Conservation (phyloP, 176 grass and related monocot genomes). For the Carex cristatella region DNA sequence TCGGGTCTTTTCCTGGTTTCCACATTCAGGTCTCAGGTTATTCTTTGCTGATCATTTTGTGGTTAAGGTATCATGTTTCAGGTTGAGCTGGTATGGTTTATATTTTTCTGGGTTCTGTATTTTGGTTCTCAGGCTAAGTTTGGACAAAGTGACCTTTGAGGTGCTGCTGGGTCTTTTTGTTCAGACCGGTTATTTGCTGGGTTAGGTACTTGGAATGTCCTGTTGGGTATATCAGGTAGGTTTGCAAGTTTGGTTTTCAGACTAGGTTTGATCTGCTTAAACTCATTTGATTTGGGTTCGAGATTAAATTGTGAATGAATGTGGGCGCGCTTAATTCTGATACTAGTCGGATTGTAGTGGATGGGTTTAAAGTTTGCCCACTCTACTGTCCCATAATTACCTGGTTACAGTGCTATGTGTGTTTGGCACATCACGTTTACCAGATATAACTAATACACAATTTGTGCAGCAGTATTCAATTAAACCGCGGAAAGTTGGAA, state of each 20-base stretch:
- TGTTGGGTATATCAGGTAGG: not conserved
- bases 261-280: not conserved
- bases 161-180: not conserved
- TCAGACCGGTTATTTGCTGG: not conserved
- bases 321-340: not conserved
- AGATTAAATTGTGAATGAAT: slow-evolving; percentile 1
- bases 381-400: not conserved
- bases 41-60: not conserved
- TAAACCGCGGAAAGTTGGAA: not conserved
- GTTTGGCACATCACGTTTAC: not conserved
- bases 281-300: not conserved
- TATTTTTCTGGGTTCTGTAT: not conserved
- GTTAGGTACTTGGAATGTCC: not conserved
- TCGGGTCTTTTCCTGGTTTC: not conserved
- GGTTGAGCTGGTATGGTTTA: not conserved
- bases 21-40: not conserved
- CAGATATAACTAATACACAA: not conserved
- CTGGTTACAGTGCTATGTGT: not conserved
- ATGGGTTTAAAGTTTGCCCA: not conserved
- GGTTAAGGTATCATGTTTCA: not conserved
- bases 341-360: not conserved
- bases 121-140: not conserved
- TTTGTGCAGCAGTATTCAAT: not conserved
- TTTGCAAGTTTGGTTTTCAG: not conserved
- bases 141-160: not conserved